Percentiles rank a stretch among this genome's conserved stretches.
These are phyloP conservation scores for Camellia granthamiana DNA, from an alignment of 148 eudicot species.

Conservation along the genomic window DNA sequence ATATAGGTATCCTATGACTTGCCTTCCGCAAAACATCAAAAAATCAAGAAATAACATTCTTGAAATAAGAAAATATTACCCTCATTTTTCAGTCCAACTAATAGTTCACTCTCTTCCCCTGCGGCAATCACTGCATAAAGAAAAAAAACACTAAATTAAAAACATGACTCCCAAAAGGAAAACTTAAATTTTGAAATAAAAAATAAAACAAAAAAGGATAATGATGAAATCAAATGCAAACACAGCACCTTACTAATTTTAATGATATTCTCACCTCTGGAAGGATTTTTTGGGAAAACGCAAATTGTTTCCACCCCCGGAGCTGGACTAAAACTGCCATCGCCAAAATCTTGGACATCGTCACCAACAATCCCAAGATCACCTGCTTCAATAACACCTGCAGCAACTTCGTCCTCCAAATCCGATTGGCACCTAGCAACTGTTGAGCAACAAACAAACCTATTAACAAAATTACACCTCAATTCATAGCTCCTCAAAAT, in stretches of 20 bases:
- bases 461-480: not conserved
- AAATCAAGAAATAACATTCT: not conserved
- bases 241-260: not conserved
- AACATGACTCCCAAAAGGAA: not conserved
- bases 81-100: conserved; percentile 78
- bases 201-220: not conserved
- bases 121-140: conserved; percentile 65
- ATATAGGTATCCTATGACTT: not conserved
- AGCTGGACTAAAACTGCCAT: conserved; percentile 56
- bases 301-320: conserved; percentile 75
- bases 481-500: not conserved
- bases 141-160: conserved; percentile 4
- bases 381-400: conserved; percentile 39
- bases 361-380: conserved; percentile 75
- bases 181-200: not conserved
- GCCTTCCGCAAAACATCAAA: not conserved
- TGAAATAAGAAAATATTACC: conserved; percentile 35
- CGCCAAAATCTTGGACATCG: conserved; percentile 48
- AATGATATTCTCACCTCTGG: conserved; percentile 39
- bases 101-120: conserved; percentile 77
- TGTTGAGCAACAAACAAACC: conserved; percentile 19
- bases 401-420: conserved; percentile 36
- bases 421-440: conserved; percentile 77
- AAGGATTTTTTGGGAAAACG: conserved; percentile 86
- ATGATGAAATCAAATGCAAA: not conserved